Conservation (phyloP, 2,329 filamentous ascomycete genomes). For the Salinomyces thailandicus region DNA sequence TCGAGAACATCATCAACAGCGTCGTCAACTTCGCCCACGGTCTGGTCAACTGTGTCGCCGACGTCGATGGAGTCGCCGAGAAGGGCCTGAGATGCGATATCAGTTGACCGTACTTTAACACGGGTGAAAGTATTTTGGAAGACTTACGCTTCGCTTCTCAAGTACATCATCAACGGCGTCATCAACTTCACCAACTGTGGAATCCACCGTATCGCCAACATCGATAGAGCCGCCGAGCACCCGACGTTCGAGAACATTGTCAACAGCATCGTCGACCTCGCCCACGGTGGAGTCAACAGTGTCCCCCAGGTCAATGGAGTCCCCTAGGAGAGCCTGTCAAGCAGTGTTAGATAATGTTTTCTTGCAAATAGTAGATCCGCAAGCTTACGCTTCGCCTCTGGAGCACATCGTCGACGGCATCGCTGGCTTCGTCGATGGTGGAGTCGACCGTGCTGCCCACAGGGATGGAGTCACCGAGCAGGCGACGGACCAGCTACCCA, state of each 20-base stretch:
- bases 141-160: no score
- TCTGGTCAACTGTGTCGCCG: neutral
- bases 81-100: no score
- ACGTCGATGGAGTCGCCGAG: neutral
- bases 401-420: neutral
- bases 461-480: neutral
- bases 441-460: neutral
- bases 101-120: no score
- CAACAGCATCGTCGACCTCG: neutral
- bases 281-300: neutral
- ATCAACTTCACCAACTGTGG: neutral
- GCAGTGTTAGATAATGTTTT: no score
- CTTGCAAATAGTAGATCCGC: no score
- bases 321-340: neutral
- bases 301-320: neutral
- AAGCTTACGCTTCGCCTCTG: no score
- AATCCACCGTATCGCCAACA: neutral
- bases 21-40: neutral
- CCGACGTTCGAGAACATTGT: neutral
- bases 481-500: neutral
- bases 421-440: neutral
- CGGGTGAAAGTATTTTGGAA: no score
- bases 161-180: neutral
- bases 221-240: neutral
- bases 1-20: neutral